A percentile compares a stretch with the other conserved stretches of the same genome.
These are phyloP conservation scores for Backusella tuberculispora DNA, from an alignment of 192 early-diverging fungal genomes.

Conservation along the genomic window DNA sequence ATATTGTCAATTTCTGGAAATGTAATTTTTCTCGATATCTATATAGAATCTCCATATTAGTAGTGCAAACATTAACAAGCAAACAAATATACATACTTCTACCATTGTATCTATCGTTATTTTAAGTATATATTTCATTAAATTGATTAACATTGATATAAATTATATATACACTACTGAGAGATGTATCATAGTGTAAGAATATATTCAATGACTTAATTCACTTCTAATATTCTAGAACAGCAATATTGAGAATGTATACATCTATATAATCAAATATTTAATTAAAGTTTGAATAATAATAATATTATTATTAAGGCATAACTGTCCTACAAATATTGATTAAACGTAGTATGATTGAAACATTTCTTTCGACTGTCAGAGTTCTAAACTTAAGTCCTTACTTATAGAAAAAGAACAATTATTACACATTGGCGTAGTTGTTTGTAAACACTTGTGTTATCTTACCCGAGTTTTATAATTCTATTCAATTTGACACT, in stretches of 20 bases:
- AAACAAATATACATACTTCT: background rate
- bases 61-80: background rate
- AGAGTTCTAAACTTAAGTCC: background rate
- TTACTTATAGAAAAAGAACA: background rate
- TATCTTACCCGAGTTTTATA: background rate
- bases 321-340: background rate
- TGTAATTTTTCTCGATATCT: background rate
- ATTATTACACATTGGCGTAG: background rate
- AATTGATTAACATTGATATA: background rate
- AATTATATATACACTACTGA: background rate
- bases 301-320: background rate
- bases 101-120: background rate
- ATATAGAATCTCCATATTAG: background rate
- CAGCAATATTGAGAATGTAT: background rate
- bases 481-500: background rate
- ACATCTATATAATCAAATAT: background rate
- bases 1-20: background rate
- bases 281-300: slow-evolving; percentile 3
- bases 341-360: background rate
- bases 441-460: slow-evolving; percentile 1
- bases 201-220: background rate
- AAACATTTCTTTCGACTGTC: background rate
- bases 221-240: background rate
- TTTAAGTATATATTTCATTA: background rate
- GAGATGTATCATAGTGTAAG: background rate